phyloP scores from a whole-genome alignment of 1,284 basidiomycete species.

The Ganoderma sinense region DNA sequence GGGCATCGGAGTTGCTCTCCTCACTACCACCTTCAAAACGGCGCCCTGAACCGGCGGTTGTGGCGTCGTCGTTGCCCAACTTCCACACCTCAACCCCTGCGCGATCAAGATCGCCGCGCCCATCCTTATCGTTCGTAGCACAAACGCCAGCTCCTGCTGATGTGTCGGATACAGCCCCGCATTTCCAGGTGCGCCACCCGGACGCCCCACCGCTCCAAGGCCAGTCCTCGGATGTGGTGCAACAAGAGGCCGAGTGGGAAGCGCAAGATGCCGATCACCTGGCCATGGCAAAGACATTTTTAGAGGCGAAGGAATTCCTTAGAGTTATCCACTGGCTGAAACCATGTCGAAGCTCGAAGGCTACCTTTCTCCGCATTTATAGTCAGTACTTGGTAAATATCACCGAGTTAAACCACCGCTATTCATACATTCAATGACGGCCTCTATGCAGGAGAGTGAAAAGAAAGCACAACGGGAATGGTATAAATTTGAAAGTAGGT shows the following conservation, averaged over 20 bases:
- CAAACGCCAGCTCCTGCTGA: slow-evolving; percentile 43
- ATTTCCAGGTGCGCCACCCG: slow-evolving; percentile 31
- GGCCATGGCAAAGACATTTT: slow-evolving; percentile 77
- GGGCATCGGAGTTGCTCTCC: slow-evolving; percentile 78
- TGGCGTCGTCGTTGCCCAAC: slow-evolving; percentile 32
- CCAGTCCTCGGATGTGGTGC: slow-evolving; percentile 29
- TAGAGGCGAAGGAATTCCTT: slow-evolving; percentile 83
- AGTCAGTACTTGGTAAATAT: slow-evolving; percentile 83
- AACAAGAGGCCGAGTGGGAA: slow-evolving; percentile 57
- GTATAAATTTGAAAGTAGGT: slow-evolving; percentile 77
- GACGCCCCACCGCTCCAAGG: slow-evolving; percentile 35
- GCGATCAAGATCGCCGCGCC: slow-evolving; percentile 49
- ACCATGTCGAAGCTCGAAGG: slow-evolving; percentile 72
- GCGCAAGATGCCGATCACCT: slow-evolving; percentile 73
- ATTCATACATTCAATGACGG: slow-evolving; percentile 20
- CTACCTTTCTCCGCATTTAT: slow-evolving; percentile 83
- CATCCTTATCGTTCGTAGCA: slow-evolving; percentile 43
- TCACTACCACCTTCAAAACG: slow-evolving; percentile 61
- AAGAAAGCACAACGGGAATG: slow-evolving; percentile 73
- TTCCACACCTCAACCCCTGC: slow-evolving; percentile 58
- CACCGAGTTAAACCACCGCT: slow-evolving; percentile 8
- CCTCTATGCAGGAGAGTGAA: slow-evolving; percentile 57
- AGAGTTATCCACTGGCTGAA: slow-evolving; percentile 75
- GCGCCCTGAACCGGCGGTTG: slow-evolving; percentile 25
- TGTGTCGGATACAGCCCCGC: slow-evolving; percentile 20